phyloP scores from a whole-genome alignment of 2,329 filamentous ascomycete genomes.

The Curvularia eragrostidis region DNA sequence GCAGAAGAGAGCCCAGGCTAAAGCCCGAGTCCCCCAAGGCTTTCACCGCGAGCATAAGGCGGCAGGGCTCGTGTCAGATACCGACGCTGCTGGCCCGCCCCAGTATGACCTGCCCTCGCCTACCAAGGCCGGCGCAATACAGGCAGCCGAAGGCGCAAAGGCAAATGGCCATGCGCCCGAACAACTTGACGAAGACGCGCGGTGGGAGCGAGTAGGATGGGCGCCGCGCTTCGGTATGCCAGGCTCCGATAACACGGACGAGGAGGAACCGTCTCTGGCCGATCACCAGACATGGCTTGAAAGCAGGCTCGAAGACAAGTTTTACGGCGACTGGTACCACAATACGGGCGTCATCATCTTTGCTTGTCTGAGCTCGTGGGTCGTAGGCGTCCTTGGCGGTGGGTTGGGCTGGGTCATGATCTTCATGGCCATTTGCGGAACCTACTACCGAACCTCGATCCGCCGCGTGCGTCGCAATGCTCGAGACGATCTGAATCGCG shows the following conservation, averaged over 20 bases:
- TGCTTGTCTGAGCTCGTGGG: conserved; percentile 88
- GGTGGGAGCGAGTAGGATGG: conserved; percentile 75
- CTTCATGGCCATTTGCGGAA: conserved; percentile 88
- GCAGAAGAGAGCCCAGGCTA: conserved; percentile 81
- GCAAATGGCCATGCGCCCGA: conserved; percentile 60
- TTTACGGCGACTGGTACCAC: conserved; percentile 98
- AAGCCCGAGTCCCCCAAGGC: conserved; percentile 68
- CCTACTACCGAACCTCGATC: conserved; percentile 95
- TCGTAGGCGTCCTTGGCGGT: conserved; percentile 86
- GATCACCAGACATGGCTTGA: conserved; percentile 92
- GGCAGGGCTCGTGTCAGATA: conserved; percentile 77
- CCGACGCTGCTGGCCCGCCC: conserved; percentile 55
- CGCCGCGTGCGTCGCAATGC: conserved; percentile 94
- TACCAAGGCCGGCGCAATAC: conserved; percentile 71
- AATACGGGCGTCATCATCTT: conserved; percentile 95
- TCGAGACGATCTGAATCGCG: conserved; percentile 88
- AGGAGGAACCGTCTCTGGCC: conserved; percentile 70
- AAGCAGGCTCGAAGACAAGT: conserved; percentile 81
- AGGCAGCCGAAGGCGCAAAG: conserved; percentile 56
- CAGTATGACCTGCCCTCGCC: conserved; percentile 80
- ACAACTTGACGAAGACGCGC: conserved; percentile 61
- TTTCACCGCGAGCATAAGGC: conserved; percentile 70
- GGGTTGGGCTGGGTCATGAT: conserved; percentile 93
- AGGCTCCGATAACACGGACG: conserved; percentile 58
- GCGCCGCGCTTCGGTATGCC: conserved; percentile 76